These are phyloP conservation scores for Moniliophthora roreri DNA, from an alignment of 1,284 basidiomycete genomes.

Conservation along the genomic window DNA sequence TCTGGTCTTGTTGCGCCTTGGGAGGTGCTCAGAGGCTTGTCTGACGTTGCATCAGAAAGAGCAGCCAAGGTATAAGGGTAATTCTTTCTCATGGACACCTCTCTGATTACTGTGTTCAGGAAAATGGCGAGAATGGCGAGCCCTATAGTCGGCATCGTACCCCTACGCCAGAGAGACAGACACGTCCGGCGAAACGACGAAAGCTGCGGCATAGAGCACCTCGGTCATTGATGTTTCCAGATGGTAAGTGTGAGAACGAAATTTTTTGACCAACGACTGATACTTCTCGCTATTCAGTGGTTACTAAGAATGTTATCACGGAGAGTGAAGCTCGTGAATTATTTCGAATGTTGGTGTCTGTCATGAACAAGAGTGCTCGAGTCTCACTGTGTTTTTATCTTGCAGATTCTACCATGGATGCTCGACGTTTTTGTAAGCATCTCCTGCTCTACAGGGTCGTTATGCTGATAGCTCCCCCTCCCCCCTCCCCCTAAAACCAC, in stretches of 20 bases:
- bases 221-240: conserved; percentile 58
- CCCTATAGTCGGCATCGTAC: conserved; percentile 73
- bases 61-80: conserved; percentile 61
- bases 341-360: conserved; percentile 68
- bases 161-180: conserved; percentile 63
- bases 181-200: conserved; percentile 67
- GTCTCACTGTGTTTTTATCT: conserved; percentile 16
- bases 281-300: conserved; percentile 44
- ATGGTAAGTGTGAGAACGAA: conserved; percentile 46
- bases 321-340: conserved; percentile 83
- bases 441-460: not conserved
- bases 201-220: conserved; percentile 61
- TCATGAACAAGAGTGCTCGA: conserved; percentile 11
- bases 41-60: conserved; percentile 75
- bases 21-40: conserved; percentile 78
- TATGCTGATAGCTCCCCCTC: not conserved
- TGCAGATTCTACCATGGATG: conserved; percentile 83
- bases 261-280: conserved; percentile 13
- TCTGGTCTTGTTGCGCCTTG: conserved; percentile 79
- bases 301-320: conserved; percentile 75
- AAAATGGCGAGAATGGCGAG: conserved; percentile 74
- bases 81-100: conserved; percentile 3
- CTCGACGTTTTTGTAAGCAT: conserved; percentile 72
- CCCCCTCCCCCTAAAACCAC: too few relatives aligned
- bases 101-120: conserved; percentile 35